These are phyloP conservation scores for Colletotrichum endophyticum DNA, from an alignment of 2,329 filamentous ascomycete species.

Conservation along the genomic window DNA sequence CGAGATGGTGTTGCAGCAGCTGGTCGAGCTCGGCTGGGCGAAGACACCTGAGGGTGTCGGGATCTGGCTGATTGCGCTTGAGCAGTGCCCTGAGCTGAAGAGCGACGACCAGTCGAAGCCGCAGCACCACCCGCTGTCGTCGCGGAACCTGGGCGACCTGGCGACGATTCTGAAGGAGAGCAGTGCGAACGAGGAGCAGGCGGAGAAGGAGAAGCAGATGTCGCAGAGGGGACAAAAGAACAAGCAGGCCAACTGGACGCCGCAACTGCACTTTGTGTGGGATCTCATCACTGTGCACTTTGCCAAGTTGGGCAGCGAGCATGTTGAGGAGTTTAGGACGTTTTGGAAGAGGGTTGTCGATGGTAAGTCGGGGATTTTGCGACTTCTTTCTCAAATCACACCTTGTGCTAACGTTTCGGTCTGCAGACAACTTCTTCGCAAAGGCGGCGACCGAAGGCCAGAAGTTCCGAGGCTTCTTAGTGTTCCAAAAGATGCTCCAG, in stretches of 20 bases:
- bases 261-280: conserved; percentile 89
- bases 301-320: conserved; percentile 38
- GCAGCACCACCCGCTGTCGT: conserved; percentile 78
- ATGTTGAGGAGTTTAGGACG: conserved; percentile 63
- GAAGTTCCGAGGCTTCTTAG: conserved; percentile 89
- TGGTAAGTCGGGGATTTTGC: conserved; percentile 57
- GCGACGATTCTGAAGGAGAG: conserved; percentile 82
- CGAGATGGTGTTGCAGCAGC: conserved; percentile 60
- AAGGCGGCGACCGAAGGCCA: conserved; percentile 82
- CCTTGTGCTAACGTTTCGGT: background rate
- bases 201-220: conserved; percentile 42
- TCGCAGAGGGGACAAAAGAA: conserved; percentile 36
- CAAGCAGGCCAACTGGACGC: conserved; percentile 77
- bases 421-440: conserved; percentile 79
- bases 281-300: conserved; percentile 71
- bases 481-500: conserved; percentile 78
- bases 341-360: conserved; percentile 91
- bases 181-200: conserved; percentile 56
- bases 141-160: conserved; percentile 70
- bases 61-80: conserved; percentile 78
- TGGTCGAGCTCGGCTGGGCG: conserved; percentile 71
- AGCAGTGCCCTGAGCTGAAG: conserved; percentile 63
- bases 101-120: conserved; percentile 66
- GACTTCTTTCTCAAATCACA: background rate
- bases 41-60: conserved; percentile 89